Base-by-base conservation (phyloP, 2,329 filamentous ascomycete species). In the Colletotrichum viniferum region DNA sequence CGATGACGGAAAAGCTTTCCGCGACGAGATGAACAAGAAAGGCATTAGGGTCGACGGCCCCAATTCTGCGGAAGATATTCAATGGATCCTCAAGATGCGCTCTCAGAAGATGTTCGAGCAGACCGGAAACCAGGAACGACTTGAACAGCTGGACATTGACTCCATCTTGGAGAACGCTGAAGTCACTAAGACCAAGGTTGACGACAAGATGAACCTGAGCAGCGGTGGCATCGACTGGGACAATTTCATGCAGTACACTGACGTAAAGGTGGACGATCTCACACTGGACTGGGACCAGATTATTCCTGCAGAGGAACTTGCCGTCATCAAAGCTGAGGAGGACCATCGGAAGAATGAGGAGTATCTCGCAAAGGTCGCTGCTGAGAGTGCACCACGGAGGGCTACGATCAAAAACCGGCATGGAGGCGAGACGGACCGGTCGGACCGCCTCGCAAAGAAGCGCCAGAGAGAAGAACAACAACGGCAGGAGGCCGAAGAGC, bases 41-140 rank as follows among this genome's bases (percentile, higher is more conserved):
- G 92, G 92, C 84, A 86, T 87, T 85, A 94, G 87, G 89, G 92
- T 89, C 43, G 93, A 94, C 70, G 96, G 98, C 79, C 96, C 96
- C 9, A 96, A 93, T 74, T 97, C 95, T 4, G 95, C 95, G 1
- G 96, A 98, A 78, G 97, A 98, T 81, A 98, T 98, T 78, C 98
- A 97, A 77, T 94, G 95, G 84, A 98, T 99, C 74, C 90, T 99
- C 81, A 98, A 98, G 87, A 96, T 96, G 85, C 94, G 97, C 79
- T 98, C 97, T n/a, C 97, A 98, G 82, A 98, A 97, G 85, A 98
- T 99, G 94, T 99, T 99, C 79, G 96, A 98, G 85, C 96, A 98
- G 83, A 97, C 95, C 13, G 95, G 95, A 74, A 99, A 99, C 82
- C 97, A 99, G 84, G 94, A 96, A 86, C 97, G 98, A 82, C 90